phyloP scores from a whole-genome alignment of 176 grass and related monocot genomes.

The Eleusine indica region DNA sequence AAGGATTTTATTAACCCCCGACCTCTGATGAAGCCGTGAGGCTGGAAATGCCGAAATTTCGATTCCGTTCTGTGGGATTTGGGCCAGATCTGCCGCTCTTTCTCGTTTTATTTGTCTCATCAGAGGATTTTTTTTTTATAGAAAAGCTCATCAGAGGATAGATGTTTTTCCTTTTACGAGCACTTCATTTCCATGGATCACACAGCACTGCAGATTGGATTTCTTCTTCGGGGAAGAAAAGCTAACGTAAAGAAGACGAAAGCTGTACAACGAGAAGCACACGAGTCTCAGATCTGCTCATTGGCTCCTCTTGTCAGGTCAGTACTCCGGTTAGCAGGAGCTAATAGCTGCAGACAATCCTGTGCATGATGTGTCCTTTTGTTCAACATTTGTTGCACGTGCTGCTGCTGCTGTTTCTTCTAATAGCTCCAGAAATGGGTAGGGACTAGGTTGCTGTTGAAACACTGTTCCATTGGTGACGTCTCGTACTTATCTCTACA shows the following conservation, averaged over 20 bases:
- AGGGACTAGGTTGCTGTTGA: slow-evolving; percentile 40
- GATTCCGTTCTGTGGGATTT: not conserved
- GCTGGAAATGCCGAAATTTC: not conserved
- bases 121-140: not conserved
- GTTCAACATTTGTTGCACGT: slow-evolving; percentile 41
- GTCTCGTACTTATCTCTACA: slow-evolving; percentile 31
- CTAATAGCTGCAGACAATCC: slow-evolving; percentile 20
- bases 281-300: slow-evolving; percentile 36
- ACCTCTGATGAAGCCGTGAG: too few relatives aligned
- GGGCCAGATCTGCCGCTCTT: slow-evolving; percentile 21
- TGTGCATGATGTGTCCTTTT: slow-evolving; percentile 37
- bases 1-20: too few relatives aligned
- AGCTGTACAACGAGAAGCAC: too few relatives aligned
- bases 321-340: slow-evolving; percentile 13
- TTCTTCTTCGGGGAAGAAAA: too few relatives aligned
- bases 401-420: slow-evolving; percentile 7
- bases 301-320: slow-evolving; percentile 22
- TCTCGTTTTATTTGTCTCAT: not conserved
- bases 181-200: not conserved
- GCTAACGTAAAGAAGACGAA: too few relatives aligned
- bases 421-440: slow-evolving; percentile 19
- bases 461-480: slow-evolving; percentile 45
- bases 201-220: not conserved
- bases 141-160: not conserved
- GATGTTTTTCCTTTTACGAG: not conserved